Conservation (phyloP, 345 rosid species). For the Dipteronia dyeriana region DNA sequence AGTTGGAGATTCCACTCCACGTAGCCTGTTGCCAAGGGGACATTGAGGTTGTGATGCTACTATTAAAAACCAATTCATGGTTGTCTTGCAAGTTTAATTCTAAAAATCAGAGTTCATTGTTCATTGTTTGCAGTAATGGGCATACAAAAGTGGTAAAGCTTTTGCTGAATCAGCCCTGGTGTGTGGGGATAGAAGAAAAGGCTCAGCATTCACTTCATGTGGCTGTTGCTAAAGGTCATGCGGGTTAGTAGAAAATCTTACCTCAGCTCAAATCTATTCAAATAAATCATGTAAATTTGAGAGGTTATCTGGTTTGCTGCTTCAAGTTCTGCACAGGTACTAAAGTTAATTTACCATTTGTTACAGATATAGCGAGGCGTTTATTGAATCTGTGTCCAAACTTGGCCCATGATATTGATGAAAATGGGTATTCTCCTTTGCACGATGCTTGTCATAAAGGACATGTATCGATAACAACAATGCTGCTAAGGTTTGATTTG, state of each 20-base stretch:
- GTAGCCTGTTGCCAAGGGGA: constrained; percentile 8
- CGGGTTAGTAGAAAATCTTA: background rate
- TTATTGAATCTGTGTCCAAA: constrained; percentile 11
- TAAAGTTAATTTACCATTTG: background rate
- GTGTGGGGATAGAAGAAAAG: background rate
- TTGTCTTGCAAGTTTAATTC: background rate
- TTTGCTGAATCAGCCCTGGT: constrained; percentile 1
- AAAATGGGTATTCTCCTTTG: constrained; percentile 17
- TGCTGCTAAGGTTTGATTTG: constrained; percentile 1
- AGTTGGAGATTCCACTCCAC: constrained; percentile 8
- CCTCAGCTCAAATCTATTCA: background rate
- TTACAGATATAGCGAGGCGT: background rate
- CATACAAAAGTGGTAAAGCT: background rate
- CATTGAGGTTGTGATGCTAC: background rate
- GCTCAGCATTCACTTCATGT: constrained; percentile 1
- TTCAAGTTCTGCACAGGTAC: background rate
- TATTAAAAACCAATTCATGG: background rate
- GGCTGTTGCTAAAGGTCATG: constrained; percentile 7
- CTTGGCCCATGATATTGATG: constrained; percentile 9
- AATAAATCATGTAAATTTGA: background rate
- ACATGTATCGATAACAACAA: background rate
- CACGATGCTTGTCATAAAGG: constrained; percentile 17
- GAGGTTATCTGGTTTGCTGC: background rate
- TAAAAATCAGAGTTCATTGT: background rate
- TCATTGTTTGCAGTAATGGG: constrained; percentile 12